A percentile compares a stretch with the other conserved stretches of the same genome.
phyloP scores from a whole-genome alignment of 306 rosid species.

The Lathyrus tuberosus region DNA sequence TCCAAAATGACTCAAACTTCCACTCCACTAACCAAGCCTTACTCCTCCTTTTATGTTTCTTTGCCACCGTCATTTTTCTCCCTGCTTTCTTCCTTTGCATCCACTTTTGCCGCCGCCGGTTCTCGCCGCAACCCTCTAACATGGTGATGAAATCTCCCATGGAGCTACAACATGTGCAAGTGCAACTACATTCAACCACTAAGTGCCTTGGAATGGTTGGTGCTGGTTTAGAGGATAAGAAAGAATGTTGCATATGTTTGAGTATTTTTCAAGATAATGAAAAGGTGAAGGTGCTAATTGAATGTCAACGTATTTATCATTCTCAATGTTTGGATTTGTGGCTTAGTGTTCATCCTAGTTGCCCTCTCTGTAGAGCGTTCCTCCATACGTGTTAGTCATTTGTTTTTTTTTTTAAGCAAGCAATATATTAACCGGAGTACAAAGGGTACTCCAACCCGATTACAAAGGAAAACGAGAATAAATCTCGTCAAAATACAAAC shows the following conservation, averaged over 20 bases:
- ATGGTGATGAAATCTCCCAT: background rate
- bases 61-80: constrained; percentile 29
- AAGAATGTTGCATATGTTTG: constrained; percentile 58
- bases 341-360: constrained; percentile 45
- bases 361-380: constrained; percentile 60
- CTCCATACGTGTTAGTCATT: constrained; percentile 1
- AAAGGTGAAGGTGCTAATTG: constrained; percentile 43
- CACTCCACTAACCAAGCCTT: constrained; percentile 35
- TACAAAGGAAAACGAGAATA: too few species aligned
- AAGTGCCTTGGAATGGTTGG: constrained; percentile 18
- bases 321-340: constrained; percentile 52
- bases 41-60: constrained; percentile 30
- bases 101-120: constrained; percentile 27
- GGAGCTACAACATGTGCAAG: background rate
- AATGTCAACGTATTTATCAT: constrained; percentile 51
- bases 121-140: background rate
- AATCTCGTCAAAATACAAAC: too few species aligned
- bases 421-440: too few species aligned
- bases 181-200: background rate
- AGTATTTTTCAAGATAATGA: constrained; percentile 44
- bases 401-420: too few species aligned
- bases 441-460: too few species aligned
- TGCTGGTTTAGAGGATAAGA: constrained; percentile 14
- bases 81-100: constrained; percentile 33
- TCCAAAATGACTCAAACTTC: background rate